phyloP scores from a whole-genome alignment of 1,284 basidiomycete species.

The Ganoderma boninense region DNA sequence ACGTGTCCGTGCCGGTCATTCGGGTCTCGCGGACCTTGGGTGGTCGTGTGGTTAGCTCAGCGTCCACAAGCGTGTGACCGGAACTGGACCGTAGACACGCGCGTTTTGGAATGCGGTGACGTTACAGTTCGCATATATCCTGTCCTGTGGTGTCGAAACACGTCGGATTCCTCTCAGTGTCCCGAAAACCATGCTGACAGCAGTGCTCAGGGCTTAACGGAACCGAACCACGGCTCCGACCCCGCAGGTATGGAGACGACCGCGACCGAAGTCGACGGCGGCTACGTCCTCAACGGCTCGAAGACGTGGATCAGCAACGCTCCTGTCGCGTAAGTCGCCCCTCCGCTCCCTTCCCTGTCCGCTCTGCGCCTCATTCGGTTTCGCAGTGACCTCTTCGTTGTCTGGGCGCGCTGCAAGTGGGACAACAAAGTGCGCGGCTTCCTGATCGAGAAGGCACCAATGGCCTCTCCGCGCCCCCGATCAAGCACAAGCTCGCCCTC shows the following conservation, averaged over 20 bases:
- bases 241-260: conserved; percentile 94
- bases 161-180: background rate
- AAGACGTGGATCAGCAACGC: conserved; percentile 98
- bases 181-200: background rate
- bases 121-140: background rate
- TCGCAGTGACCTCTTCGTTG: conserved; percentile 56
- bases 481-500: conserved; percentile 94
- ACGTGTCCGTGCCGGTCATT: background rate
- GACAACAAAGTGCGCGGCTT: conserved; percentile 93
- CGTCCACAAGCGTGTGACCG: too few species aligned
- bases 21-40: background rate
- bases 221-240: conserved; percentile 97
- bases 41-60: background rate
- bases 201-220: conserved; percentile 80
- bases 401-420: conserved; percentile 98
- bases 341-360: background rate
- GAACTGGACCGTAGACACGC: too few species aligned
- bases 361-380: conserved; percentile 1
- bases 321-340: conserved; percentile 76
- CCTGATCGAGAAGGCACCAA: conserved; percentile 87
- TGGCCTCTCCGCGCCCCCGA: conserved; percentile 88
- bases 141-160: background rate
- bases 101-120: too few species aligned
- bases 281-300: conserved; percentile 88
- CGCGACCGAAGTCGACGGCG: conserved; percentile 85